phyloP scores from a whole-genome alignment of 768 basidiomycete species.

The Mycena latifolia region DNA sequence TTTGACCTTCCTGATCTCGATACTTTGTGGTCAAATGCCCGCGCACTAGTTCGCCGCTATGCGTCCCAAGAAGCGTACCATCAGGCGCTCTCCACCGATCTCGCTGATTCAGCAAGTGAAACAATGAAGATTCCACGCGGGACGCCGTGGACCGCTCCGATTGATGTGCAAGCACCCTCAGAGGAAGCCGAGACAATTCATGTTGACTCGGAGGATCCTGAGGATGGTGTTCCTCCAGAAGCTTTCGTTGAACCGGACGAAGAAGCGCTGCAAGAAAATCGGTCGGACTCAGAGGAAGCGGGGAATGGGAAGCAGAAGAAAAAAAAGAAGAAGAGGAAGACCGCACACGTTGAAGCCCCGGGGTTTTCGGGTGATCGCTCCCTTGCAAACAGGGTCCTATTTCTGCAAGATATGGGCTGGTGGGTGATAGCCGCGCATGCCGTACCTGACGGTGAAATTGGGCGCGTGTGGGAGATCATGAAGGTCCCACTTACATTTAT shows the following conservation, averaged over 20 bases:
- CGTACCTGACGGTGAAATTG: slow-evolving; percentile 7
- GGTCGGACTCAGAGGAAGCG: neutral
- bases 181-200: no score
- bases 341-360: slow-evolving; percentile 1
- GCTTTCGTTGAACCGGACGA: neutral
- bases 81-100: no score
- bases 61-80: no score
- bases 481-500: neutral
- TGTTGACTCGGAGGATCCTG: no score
- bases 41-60: no score
- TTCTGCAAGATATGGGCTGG: neutral
- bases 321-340: neutral
- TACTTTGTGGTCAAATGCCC: no score
- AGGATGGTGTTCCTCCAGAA: no score
- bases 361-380: slow-evolving; percentile 15
- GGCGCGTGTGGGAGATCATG: slow-evolving; percentile 9
- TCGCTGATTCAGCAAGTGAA: no score
- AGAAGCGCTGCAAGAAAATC: neutral
- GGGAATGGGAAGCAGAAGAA: neutral
- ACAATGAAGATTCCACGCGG: no score
- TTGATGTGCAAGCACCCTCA: no score
- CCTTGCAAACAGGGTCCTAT: slow-evolving; percentile 6
- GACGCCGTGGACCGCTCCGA: no score
- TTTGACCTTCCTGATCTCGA: neutral
- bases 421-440: no score